phyloP scores from a whole-genome alignment of 768 basidiomycete species.

The Naematelia encephala region DNA sequence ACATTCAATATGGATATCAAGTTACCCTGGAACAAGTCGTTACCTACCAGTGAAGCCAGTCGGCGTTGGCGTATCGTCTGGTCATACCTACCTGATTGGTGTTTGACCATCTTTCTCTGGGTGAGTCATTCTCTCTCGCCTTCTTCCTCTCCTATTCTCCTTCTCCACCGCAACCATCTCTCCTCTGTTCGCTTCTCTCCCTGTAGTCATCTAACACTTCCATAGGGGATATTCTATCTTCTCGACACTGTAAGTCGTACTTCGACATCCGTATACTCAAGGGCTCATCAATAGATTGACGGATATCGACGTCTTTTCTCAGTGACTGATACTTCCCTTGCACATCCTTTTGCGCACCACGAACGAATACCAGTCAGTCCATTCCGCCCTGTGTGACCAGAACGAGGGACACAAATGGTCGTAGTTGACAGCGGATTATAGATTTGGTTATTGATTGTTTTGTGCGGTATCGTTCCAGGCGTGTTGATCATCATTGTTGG shows the following conservation, averaged over 20 bases:
- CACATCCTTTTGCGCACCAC: constrained; percentile 41
- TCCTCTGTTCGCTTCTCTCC: not conserved
- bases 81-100: constrained; percentile 47
- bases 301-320: constrained; percentile 40
- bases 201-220: not conserved
- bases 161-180: too few species aligned
- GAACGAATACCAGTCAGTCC: constrained; percentile 40
- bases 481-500: constrained; percentile 39
- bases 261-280: too few species aligned
- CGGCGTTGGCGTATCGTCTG: constrained; percentile 23
- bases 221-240: constrained; percentile 41
- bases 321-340: constrained; percentile 40
- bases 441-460: constrained; percentile 43
- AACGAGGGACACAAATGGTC: too few species aligned
- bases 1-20: not conserved
- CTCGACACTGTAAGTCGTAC: constrained; percentile 50
- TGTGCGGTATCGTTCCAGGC: constrained; percentile 42
- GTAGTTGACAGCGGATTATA: constrained; percentile 3
- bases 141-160: too few species aligned
- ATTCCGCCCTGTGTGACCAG: not conserved
- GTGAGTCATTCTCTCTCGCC: too few species aligned
- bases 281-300: constrained; percentile 27
- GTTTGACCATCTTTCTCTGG: constrained; percentile 45
- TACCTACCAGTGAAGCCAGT: not conserved
- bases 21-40: not conserved